A percentile compares a stretch with the other conserved stretches of the same genome.
Conservation (phyloP, 2,329 filamentous ascomycete genomes). For the Thielaviopsis punctulata region DNA sequence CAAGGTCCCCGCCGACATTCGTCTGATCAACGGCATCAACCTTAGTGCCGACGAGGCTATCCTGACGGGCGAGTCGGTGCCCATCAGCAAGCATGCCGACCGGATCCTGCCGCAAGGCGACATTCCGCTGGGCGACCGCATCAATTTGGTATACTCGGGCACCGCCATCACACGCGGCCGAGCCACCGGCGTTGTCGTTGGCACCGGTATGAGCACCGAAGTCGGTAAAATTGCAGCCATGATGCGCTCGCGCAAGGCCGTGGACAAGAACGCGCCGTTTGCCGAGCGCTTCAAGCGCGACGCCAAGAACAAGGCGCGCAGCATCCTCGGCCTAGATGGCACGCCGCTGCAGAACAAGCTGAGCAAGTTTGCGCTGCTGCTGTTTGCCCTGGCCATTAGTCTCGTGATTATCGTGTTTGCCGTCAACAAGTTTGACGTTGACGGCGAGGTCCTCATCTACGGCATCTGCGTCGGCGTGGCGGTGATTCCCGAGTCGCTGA, state of each 20-base stretch:
- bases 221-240: conserved; percentile 60
- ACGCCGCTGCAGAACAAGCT: conserved; percentile 75
- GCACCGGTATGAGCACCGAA: conserved; percentile 58
- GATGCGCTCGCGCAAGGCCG: conserved; percentile 38
- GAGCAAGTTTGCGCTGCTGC: conserved; percentile 65
- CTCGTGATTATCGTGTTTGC: conserved; percentile 46
- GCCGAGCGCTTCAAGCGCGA: conserved; percentile 27
- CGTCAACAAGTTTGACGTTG: conserved; percentile 34
- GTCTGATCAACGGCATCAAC: conserved; percentile 50
- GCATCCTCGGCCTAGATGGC: conserved; percentile 49
- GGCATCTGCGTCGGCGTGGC: conserved; percentile 44
- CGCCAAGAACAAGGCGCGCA: conserved; percentile 27
- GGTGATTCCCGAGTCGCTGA: conserved; percentile 48
- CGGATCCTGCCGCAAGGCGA: conserved; percentile 33
- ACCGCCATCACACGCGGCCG: conserved; percentile 57
- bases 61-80: conserved; percentile 56
- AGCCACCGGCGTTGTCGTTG: conserved; percentile 49
- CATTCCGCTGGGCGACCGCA: conserved; percentile 49
- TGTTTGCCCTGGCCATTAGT: conserved; percentile 55
- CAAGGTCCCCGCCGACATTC: conserved; percentile 52
- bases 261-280: conserved; percentile 21
- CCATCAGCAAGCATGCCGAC: conserved; percentile 48
- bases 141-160: conserved; percentile 55
- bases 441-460: conserved; percentile 41
- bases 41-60: conserved; percentile 60